Percentiles rank a stretch among this genome's conserved stretches.
Evolutionary conservation across 495 filamentous ascomycete species (phyloP).

Genomic region (Penicillium steckii): DNA sequence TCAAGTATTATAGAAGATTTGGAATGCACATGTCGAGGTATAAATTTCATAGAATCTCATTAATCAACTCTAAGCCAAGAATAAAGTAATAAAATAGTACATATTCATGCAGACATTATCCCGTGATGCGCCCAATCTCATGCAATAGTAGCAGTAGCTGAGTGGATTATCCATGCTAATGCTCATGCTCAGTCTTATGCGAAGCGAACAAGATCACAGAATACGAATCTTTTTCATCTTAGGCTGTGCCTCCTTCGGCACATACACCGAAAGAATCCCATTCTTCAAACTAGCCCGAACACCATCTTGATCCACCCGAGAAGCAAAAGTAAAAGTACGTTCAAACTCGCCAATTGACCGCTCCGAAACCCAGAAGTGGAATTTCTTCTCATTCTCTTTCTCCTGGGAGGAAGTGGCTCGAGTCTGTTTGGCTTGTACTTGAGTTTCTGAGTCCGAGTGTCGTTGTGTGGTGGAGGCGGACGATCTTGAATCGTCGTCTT

Average conservation of each 20-base stretch:
- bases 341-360: slow-evolving; percentile 78
- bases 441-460: neutral
- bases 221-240: slow-evolving; percentile 55
- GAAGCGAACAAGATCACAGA: slow-evolving; percentile 42
- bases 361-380: slow-evolving; percentile 79
- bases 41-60: too few species aligned
- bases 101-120: too few species aligned
- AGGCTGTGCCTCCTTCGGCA: slow-evolving; percentile 70
- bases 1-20: too few species aligned
- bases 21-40: too few species aligned
- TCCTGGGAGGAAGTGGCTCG: too few species aligned
- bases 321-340: slow-evolving; percentile 75
- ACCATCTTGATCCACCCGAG: slow-evolving; percentile 68
- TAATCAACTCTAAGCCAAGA: too few species aligned
- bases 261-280: slow-evolving; percentile 67
- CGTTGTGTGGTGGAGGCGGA: too few species aligned
- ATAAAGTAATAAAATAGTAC: too few species aligned
- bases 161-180: too few species aligned
- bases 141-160: neutral
- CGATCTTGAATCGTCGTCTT: too few species aligned
- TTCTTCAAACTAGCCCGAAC: slow-evolving; percentile 76
- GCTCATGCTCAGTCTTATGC: too few species aligned
- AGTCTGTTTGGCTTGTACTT: neutral
- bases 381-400: slow-evolving; percentile 20
- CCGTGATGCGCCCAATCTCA: neutral